Evolutionary conservation across 305 asterid species (phyloP).

Genomic region (Andrographis paniculata): DNA sequence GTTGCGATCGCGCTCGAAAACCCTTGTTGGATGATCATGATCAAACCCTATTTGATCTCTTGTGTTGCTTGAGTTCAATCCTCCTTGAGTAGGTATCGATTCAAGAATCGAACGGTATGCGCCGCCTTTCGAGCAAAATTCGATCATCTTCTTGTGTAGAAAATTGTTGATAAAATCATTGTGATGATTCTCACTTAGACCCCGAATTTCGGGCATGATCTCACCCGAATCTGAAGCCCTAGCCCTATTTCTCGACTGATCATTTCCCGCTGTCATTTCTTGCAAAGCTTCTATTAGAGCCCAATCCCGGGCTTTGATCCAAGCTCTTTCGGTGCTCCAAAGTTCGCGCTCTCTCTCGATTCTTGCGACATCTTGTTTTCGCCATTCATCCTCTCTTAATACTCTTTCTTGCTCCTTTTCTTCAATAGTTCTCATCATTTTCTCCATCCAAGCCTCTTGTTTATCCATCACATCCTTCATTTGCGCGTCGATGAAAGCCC

Average conservation of each 20-base stretch:
- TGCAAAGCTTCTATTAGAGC: constrained; percentile 53
- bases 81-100: too few relatives aligned
- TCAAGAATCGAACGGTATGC: too few relatives aligned
- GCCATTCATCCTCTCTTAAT: constrained; percentile 68
- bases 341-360: constrained; percentile 50
- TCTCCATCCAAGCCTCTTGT: constrained; percentile 82
- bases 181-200: too few relatives aligned
- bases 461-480: constrained; percentile 70
- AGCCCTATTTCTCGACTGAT: too few relatives aligned
- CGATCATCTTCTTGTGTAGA: too few relatives aligned
- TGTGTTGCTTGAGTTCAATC: constrained; percentile 1
- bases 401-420: constrained; percentile 62
- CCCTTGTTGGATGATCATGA: constrained; percentile 16
- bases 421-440: constrained; percentile 63
- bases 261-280: constrained; percentile 24
- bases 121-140: too few relatives aligned
- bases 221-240: too few relatives aligned
- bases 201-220: too few relatives aligned
- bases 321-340: constrained; percentile 71
- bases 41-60: constrained; percentile 8
- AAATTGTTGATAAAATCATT: too few relatives aligned
- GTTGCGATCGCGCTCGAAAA: constrained; percentile 5
- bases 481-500: constrained; percentile 44
- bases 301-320: constrained; percentile 69
- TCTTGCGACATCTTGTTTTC: constrained; percentile 55